Percentiles rank a stretch among this genome's conserved stretches.
Evolutionary conservation across 257 asterid genomes (phyloP).

Genomic region (Solanum lycopersicoides): DNA sequence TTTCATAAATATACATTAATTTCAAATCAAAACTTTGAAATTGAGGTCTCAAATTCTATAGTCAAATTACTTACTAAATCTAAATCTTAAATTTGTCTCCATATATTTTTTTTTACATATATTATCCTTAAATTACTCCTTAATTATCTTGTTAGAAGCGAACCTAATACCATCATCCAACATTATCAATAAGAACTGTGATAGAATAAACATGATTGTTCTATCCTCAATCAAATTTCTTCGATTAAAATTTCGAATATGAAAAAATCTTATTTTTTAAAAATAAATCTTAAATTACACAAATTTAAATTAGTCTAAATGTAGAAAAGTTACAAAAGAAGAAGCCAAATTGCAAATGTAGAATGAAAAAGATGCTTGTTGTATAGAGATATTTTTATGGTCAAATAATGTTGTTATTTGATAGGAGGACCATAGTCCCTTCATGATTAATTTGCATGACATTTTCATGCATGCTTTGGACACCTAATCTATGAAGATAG

Average conservation of each 20-base stretch:
- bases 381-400: not conserved
- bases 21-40: not conserved
- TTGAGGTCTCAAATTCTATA: not conserved
- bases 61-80: not conserved
- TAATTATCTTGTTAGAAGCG: not conserved
- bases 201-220: not conserved
- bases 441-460: constrained; percentile 2
- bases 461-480: constrained; percentile 9
- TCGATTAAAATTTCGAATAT: no score
- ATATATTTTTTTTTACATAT: not conserved
- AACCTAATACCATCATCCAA: not conserved
- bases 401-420: not conserved
- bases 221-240: not conserved
- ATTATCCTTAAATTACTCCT: not conserved
- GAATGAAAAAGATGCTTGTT: not conserved
- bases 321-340: not conserved
- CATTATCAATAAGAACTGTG: not conserved
- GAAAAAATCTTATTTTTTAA: no score
- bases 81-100: not conserved
- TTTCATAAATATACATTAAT: not conserved
- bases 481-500: not conserved
- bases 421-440: not conserved
- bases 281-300: no score
- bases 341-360: not conserved
- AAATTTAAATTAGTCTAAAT: not conserved